phyloP scores from a whole-genome alignment of 352 stramenopile genomes.

The Phytophthora nicotianae region DNA sequence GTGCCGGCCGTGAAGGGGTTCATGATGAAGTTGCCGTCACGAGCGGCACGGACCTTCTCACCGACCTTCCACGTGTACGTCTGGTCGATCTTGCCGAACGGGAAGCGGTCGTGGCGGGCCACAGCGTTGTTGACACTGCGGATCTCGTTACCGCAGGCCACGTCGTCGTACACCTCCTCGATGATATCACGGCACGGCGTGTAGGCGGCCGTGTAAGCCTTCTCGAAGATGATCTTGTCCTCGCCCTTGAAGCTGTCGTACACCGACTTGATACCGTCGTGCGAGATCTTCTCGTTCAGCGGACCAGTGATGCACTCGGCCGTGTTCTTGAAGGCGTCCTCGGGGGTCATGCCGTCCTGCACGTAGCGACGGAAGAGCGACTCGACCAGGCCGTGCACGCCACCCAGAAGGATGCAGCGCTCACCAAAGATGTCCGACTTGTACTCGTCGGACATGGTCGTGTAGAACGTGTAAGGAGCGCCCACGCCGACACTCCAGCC shows the following conservation, averaged over 20 bases:
- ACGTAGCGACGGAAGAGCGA: conserved; percentile 97
- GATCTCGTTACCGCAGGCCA: conserved; percentile 98
- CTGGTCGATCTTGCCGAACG: conserved; percentile 98
- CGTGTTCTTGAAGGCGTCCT: conserved; percentile 97
- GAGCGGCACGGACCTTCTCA: conserved; percentile 94
- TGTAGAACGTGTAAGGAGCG: conserved; percentile 98
- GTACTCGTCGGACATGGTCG: conserved; percentile 96
- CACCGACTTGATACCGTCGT: conserved; percentile 96
- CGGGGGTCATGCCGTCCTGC: conserved; percentile 92
- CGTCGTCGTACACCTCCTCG: conserved; percentile 99
- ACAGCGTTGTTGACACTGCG: conserved; percentile 98
- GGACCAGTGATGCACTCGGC: conserved; percentile 97
- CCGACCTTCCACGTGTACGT: conserved; percentile 97
- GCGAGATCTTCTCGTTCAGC: conserved; percentile 97
- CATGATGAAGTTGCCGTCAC: conserved; percentile 96
- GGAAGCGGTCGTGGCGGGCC: conserved; percentile 93
- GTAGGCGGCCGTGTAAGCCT: conserved; percentile 96
- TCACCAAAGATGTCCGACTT: conserved; percentile 99
- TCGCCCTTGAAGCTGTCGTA: conserved; percentile 94
- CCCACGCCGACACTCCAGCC: conserved; percentile 97
- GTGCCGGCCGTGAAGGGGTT: conserved; percentile 98
- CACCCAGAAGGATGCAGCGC: conserved; percentile 96
- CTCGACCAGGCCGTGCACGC: conserved; percentile 97
- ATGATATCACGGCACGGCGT: conserved; percentile 96
- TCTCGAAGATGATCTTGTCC: conserved; percentile 95